A percentile compares a stretch with the other conserved stretches of the same genome.
Evolutionary conservation across 345 rosid genomes (phyloP).

Genomic region (Melaleuca alternifolia): DNA sequence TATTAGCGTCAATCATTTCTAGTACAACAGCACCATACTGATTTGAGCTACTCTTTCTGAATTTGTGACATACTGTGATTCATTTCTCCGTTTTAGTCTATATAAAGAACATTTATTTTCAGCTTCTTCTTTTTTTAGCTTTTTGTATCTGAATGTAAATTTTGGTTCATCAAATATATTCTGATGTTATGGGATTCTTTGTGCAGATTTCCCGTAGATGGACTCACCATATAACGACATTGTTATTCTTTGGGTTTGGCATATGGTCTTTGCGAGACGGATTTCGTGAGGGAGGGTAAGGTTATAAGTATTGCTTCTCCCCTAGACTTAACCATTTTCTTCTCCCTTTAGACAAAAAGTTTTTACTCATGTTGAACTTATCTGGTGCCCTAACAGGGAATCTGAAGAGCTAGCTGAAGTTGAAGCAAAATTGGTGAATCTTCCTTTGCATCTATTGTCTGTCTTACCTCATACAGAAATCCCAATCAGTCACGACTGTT

Average conservation of each 20-base stretch:
- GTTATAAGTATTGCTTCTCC: neutral
- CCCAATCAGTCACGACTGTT: neutral
- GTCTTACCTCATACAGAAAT: neutral
- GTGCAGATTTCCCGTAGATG: constrained; percentile 82
- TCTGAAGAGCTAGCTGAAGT: constrained; percentile 84
- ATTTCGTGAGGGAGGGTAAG: constrained; percentile 61
- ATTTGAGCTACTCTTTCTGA: neutral
- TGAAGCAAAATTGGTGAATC: constrained; percentile 73
- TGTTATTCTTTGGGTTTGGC: constrained; percentile 76
- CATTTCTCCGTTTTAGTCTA: neutral
- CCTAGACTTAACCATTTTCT: neutral
- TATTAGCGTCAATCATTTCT: neutral
- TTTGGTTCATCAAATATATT: neutral
- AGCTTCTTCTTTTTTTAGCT: neutral
- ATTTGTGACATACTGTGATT: neutral
- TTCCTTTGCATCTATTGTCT: neutral
- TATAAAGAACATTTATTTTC: neutral
- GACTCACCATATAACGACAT: constrained; percentile 82
- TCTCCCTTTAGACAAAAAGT: neutral
- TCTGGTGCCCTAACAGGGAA: constrained; percentile 24
- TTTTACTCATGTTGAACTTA: neutral
- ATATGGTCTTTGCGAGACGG: constrained; percentile 90
- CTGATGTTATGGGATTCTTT: neutral
- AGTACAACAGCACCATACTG: neutral
- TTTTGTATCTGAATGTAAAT: neutral